Evolutionary conservation across 345 rosid genomes (phyloP).

Genomic region (Populus euphratica): DNA sequence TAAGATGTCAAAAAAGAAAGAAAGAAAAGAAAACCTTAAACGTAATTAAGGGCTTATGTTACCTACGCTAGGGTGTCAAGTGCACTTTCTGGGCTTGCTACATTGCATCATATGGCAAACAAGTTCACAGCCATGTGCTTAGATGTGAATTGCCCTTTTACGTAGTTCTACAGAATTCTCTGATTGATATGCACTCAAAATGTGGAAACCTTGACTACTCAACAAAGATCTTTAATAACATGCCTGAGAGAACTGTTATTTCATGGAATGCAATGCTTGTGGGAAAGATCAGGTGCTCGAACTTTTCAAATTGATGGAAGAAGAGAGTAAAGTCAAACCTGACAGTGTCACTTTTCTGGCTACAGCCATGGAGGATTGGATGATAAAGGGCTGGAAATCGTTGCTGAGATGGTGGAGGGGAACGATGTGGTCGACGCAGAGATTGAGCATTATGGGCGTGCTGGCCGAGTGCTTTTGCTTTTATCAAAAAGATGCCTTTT

Average conservation of each 20-base stretch:
- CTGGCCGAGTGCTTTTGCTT: slow-evolving; percentile 67
- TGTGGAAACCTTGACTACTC: slow-evolving; percentile 70
- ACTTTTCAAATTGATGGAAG: slow-evolving; percentile 63
- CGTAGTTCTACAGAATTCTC: slow-evolving; percentile 69
- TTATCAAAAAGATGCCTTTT: slow-evolving; percentile 59
- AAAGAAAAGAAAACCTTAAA: too few relatives aligned
- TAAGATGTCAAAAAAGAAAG: too few relatives aligned
- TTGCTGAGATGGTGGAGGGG: slow-evolving; percentile 49
- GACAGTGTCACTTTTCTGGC: slow-evolving; percentile 68
- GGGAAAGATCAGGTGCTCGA: slow-evolving; percentile 68
- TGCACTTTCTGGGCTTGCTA: slow-evolving; percentile 79
- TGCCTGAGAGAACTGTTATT: slow-evolving; percentile 67
- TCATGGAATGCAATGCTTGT: slow-evolving; percentile 89
- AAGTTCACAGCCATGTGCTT: slow-evolving; percentile 72
- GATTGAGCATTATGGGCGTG: slow-evolving; percentile 82
- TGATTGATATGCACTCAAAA: slow-evolving; percentile 91
- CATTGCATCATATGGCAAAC: slow-evolving; percentile 71
- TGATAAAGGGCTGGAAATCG: slow-evolving; percentile 59
- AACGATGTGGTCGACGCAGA: slow-evolving; percentile 49
- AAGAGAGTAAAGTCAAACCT: slow-evolving; percentile 61
- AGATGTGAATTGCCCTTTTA: slow-evolving; percentile 55
- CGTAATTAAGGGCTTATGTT: slow-evolving; percentile 28
- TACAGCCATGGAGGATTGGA: slow-evolving; percentile 93
- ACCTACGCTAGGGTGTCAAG: slow-evolving; percentile 77
- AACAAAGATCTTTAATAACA: slow-evolving; percentile 57